These are phyloP conservation scores for Lichtheimia ornata DNA, from an alignment of 371 early-diverging fungal genomes.

Conservation along the genomic window DNA sequence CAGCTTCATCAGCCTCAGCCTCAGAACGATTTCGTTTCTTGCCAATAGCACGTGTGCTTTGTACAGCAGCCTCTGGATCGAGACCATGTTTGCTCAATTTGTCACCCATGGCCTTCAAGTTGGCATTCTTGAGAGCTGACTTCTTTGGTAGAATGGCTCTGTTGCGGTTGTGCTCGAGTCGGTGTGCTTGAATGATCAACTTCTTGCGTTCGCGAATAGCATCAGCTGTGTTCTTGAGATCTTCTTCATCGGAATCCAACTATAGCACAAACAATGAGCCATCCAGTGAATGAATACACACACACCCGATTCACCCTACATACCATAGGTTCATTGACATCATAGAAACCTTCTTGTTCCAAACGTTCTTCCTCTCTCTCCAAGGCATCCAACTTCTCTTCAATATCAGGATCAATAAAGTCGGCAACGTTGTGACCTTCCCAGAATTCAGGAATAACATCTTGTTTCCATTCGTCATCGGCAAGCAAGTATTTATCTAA, in stretches of 20 bases:
- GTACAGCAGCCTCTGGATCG: constrained; percentile 47
- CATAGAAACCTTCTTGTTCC: constrained; percentile 92
- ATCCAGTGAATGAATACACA: not conserved
- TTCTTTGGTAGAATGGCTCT: constrained; percentile 61
- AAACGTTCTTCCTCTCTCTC: constrained; percentile 97
- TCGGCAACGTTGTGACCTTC: constrained; percentile 99
- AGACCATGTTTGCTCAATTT: constrained; percentile 67
- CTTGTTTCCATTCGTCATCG: constrained; percentile 96
- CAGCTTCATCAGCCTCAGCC: constrained; percentile 51
- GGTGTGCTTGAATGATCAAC: constrained; percentile 75
- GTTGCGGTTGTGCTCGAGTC: constrained; percentile 72
- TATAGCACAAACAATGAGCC: constrained; percentile 6
- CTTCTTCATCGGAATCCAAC: constrained; percentile 74
- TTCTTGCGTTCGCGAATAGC: constrained; percentile 86
- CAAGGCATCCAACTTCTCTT: constrained; percentile 91
- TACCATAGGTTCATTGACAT: constrained; percentile 75
- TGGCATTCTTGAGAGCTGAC: constrained; percentile 34
- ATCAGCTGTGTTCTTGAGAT: constrained; percentile 75
- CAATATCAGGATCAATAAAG: constrained; percentile 98
- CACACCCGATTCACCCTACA: not conserved
- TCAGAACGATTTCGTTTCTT: constrained; percentile 69
- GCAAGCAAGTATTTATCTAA: constrained; percentile 77
- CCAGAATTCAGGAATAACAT: constrained; percentile 98
- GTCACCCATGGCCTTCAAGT: constrained; percentile 52
- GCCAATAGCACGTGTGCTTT: constrained; percentile 54